Conservation (phyloP, 352 stramenopile species). For the Globisporangium iwayamae region DNA sequence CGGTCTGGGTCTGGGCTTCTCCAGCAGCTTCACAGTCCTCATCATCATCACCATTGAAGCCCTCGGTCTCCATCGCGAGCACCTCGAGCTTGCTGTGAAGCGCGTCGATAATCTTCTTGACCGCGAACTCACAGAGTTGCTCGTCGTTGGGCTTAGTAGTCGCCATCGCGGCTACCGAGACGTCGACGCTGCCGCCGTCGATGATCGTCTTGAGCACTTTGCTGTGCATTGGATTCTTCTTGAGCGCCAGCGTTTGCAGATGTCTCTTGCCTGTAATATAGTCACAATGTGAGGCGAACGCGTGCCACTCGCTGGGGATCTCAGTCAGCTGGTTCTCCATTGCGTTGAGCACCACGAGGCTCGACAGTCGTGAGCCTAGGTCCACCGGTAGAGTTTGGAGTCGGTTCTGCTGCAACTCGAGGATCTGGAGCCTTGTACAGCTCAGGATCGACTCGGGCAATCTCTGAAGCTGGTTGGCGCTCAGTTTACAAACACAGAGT, state of each 20-base stretch:
- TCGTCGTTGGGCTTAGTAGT: constrained; percentile 20
- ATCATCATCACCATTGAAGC: constrained; percentile 5
- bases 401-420: constrained; percentile 53
- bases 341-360: constrained; percentile 39
- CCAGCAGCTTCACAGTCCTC: constrained; percentile 4
- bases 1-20: neutral
- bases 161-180: neutral
- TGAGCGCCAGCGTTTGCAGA: constrained; percentile 39
- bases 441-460: constrained; percentile 31
- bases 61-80: constrained; percentile 7
- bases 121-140: constrained; percentile 35
- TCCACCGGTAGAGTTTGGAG: constrained; percentile 27
- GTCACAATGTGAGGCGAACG: constrained; percentile 28
- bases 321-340: constrained; percentile 40
- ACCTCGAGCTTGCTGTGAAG: constrained; percentile 25
- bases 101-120: constrained; percentile 51
- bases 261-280: constrained; percentile 10
- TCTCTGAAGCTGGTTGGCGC: constrained; percentile 33
- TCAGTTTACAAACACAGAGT: constrained; percentile 35
- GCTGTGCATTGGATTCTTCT: constrained; percentile 41
- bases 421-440: constrained; percentile 30
- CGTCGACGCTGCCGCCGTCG: constrained; percentile 24
- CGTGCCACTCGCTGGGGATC: constrained; percentile 48
- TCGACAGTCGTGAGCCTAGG: constrained; percentile 21
- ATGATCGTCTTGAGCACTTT: constrained; percentile 35